These are phyloP conservation scores for Diaporthe citriasiana DNA, from an alignment of 2,329 filamentous ascomycete genomes.

Conservation along the genomic window DNA sequence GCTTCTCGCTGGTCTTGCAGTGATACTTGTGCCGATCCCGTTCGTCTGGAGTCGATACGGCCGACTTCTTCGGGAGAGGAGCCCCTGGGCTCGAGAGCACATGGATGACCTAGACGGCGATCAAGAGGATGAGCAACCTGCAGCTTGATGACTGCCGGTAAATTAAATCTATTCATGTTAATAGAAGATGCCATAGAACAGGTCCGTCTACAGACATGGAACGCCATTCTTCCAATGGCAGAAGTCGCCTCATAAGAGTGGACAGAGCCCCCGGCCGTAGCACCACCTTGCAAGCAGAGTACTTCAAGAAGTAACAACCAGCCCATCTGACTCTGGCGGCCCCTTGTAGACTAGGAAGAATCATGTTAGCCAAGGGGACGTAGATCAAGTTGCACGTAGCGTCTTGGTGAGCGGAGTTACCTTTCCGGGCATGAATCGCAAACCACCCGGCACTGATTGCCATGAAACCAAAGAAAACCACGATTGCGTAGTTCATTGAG, in stretches of 20 bases:
- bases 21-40: slow-evolving; percentile 53
- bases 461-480: slow-evolving; percentile 69
- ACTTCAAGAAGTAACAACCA: slow-evolving; percentile 17
- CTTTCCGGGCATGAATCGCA: slow-evolving; percentile 62
- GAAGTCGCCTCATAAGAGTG: neutral
- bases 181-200: neutral
- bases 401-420: slow-evolving; percentile 50
- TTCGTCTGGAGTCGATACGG: slow-evolving; percentile 49
- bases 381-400: no score
- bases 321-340: slow-evolving; percentile 48
- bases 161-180: neutral
- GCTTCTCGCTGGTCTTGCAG: slow-evolving; percentile 52
- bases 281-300: no score
- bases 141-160: neutral
- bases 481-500: slow-evolving; percentile 70
- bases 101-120: slow-evolving; percentile 44
- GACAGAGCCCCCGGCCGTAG: neutral
- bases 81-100: slow-evolving; percentile 48
- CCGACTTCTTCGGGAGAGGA: slow-evolving; percentile 46
- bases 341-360: slow-evolving; percentile 46
- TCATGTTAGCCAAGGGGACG: slow-evolving; percentile 23
- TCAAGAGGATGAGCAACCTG: slow-evolving; percentile 25
- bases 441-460: slow-evolving; percentile 64
- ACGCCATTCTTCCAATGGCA: no score
- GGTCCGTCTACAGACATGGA: no score